Conservation (phyloP, 2,329 filamentous ascomycete species). For the Blastomyces parvus region DNA sequence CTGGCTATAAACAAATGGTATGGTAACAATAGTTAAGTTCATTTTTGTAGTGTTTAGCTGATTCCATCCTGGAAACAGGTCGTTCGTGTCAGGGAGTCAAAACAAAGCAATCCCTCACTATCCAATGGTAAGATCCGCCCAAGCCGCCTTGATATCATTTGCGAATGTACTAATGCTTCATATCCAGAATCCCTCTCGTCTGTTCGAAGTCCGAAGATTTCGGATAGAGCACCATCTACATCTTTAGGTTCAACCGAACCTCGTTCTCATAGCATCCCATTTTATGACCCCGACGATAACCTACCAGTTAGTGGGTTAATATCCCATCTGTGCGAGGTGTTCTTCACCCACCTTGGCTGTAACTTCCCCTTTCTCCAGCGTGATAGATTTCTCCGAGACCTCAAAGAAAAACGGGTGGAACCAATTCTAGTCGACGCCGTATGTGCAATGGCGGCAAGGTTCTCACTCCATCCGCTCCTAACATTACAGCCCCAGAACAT, state of each 20-base stretch:
- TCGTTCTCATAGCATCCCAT: conserved; percentile 45
- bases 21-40: conserved; percentile 4
- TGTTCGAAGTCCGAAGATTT: conserved; percentile 26
- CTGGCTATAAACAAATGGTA: conserved; percentile 89
- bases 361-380: conserved; percentile 75
- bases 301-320: conserved; percentile 66
- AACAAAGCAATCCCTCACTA: conserved; percentile 32
- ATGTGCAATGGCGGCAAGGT: conserved; percentile 70
- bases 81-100: conserved; percentile 49
- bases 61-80: conserved; percentile 45
- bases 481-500: conserved; percentile 45
- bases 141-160: background rate
- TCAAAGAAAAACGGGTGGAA: conserved; percentile 72
- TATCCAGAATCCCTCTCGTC: conserved; percentile 27
- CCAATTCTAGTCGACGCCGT: conserved; percentile 79
- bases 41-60: conserved; percentile 12
- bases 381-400: conserved; percentile 61
- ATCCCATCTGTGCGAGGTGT: conserved; percentile 64
- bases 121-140: conserved; percentile 27
- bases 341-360: conserved; percentile 73
- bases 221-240: conserved; percentile 17
- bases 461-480: conserved; percentile 54
- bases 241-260: conserved; percentile 18
- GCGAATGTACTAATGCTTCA: background rate
- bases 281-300: conserved; percentile 65